Percentiles rank a stretch among this genome's conserved stretches.
Evolutionary conservation across 495 filamentous ascomycete species (phyloP).

Genomic region (Xylaria grammica): DNA sequence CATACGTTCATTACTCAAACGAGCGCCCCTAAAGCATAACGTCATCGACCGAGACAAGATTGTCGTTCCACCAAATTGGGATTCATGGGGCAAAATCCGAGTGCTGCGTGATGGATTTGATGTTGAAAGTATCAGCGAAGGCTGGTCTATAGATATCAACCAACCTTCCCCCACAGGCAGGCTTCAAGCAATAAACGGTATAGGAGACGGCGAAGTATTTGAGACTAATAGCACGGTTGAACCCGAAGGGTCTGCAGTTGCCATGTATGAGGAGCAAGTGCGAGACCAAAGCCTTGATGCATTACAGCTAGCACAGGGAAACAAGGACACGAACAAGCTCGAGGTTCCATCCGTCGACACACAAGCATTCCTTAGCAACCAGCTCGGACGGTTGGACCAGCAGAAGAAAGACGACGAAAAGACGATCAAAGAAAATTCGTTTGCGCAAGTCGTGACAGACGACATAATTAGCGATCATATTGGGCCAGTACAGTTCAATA

Average conservation of each 20-base stretch:
- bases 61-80: slow-evolving; percentile 93
- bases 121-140: slow-evolving; percentile 81
- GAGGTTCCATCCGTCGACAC: slow-evolving; percentile 79
- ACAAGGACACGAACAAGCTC: slow-evolving; percentile 55
- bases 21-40: slow-evolving; percentile 86
- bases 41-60: slow-evolving; percentile 96
- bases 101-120: slow-evolving; percentile 94
- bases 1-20: slow-evolving; percentile 85
- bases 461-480: slow-evolving; percentile 84
- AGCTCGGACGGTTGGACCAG: slow-evolving; percentile 74
- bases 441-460: slow-evolving; percentile 49
- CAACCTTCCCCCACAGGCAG: slow-evolving; percentile 46
- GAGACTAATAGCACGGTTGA: slow-evolving; percentile 27
- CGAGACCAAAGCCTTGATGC: slow-evolving; percentile 69
- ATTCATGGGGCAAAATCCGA: slow-evolving; percentile 97
- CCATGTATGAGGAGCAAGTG: slow-evolving; percentile 80
- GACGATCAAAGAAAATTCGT: slow-evolving; percentile 55
- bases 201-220: slow-evolving; percentile 19
- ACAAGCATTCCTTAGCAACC: slow-evolving; percentile 76
- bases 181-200: slow-evolving; percentile 31
- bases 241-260: slow-evolving; percentile 63
- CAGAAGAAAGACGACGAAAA: slow-evolving; percentile 68
- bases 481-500: slow-evolving; percentile 94
- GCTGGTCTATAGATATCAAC: slow-evolving; percentile 83
- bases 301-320: slow-evolving; percentile 56